Evolutionary conservation across 2,329 filamentous ascomycete species (phyloP).

Genomic region (Aureobasidium uvarum): DNA sequence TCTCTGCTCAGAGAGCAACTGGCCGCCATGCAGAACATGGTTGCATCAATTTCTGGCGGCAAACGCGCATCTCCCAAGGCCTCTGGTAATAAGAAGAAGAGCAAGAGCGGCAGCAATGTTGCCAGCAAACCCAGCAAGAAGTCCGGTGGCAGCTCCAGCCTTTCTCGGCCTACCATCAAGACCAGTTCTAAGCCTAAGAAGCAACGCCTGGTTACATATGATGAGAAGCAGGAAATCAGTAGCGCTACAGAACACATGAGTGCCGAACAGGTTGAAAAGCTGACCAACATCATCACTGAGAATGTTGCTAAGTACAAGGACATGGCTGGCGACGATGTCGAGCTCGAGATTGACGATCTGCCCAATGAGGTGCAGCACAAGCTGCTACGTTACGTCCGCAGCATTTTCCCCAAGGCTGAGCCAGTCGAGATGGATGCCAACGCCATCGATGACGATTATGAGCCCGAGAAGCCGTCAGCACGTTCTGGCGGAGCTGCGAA

Average conservation of each 20-base stretch:
- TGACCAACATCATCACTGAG: constrained; percentile 85
- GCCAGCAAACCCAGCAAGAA: constrained; percentile 41
- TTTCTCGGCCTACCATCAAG: constrained; percentile 41
- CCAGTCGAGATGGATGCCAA: constrained; percentile 38
- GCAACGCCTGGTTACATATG: constrained; percentile 64
- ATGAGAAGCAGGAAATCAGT: constrained; percentile 90
- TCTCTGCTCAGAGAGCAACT: constrained; percentile 69
- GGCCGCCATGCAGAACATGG: constrained; percentile 49
- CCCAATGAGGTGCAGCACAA: constrained; percentile 55
- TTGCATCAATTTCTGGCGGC: constrained; percentile 44
- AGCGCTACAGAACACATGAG: constrained; percentile 59
- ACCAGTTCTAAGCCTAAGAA: constrained; percentile 54
- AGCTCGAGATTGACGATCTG: constrained; percentile 64
- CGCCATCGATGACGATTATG: constrained; percentile 51
- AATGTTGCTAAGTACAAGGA: constrained; percentile 71
- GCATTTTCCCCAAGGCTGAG: constrained; percentile 37
- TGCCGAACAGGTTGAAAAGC: constrained; percentile 71
- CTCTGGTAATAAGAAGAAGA: constrained; percentile 47
- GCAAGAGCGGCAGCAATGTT: constrained; percentile 31
- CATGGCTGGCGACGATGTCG: constrained; percentile 58
- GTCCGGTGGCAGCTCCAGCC: constrained; percentile 31
- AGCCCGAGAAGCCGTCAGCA: constrained; percentile 44
- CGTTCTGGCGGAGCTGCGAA: constrained; percentile 50
- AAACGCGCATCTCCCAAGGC: constrained; percentile 52
- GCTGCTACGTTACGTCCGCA: constrained; percentile 55